Conservation (phyloP, 2,329 filamentous ascomycete species). For the Beauveria caledonica region DNA sequence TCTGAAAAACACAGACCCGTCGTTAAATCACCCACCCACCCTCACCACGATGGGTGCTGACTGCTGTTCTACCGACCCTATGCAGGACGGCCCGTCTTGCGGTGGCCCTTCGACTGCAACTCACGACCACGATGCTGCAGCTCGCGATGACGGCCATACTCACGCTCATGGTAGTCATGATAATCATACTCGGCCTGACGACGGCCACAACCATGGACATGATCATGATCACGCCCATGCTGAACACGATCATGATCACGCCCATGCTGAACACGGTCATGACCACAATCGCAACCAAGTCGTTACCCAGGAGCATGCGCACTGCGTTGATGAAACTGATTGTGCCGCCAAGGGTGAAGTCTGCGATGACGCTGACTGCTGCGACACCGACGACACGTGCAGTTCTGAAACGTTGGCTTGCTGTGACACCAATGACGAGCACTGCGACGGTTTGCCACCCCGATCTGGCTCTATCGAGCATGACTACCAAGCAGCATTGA, state of each 20-base stretch:
- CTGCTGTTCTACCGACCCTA: conserved; percentile 11
- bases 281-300: conserved; percentile 1
- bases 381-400: conserved; percentile 14
- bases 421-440: conserved; percentile 21
- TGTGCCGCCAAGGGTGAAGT: conserved; percentile 7
- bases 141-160: background rate
- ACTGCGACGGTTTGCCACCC: conserved; percentile 18
- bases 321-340: conserved; percentile 6
- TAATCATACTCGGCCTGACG: background rate
- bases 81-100: conserved; percentile 1
- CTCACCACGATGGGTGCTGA: conserved; percentile 10
- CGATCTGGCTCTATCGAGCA: background rate
- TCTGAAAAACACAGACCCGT: too few relatives aligned
- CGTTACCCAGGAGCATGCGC: conserved; percentile 1
- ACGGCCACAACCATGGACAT: background rate
- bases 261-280: background rate
- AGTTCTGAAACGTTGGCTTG: conserved; percentile 17
- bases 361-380: conserved; percentile 16
- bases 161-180: background rate
- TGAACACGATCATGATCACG: too few relatives aligned
- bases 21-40: background rate
- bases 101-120: background rate
- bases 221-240: background rate
- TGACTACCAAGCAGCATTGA: background rate
- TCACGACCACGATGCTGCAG: background rate